Percentiles rank a stretch among this genome's conserved stretches.
Conservation (phyloP, 176 grass and related monocot species). For the Dactylis glomerata region DNA sequence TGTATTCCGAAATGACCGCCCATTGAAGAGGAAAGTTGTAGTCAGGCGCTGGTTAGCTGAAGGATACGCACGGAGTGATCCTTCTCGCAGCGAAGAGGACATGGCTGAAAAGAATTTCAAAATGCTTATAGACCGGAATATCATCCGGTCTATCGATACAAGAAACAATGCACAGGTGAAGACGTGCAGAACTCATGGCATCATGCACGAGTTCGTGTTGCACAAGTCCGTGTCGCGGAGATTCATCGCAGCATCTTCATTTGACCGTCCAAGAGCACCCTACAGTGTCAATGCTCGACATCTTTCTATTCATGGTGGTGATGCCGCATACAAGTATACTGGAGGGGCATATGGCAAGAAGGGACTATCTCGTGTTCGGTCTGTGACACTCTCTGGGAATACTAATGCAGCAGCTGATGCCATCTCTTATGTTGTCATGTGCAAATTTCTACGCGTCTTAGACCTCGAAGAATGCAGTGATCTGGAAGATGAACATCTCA, state of each 20-base stretch:
- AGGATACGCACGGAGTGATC: slow-evolving; percentile 29
- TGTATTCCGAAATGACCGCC: slow-evolving; percentile 6
- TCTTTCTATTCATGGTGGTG: slow-evolving; percentile 17
- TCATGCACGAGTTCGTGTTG: slow-evolving; percentile 33
- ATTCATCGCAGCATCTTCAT: neutral
- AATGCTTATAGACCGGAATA: neutral
- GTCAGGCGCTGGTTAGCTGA: slow-evolving; percentile 33
- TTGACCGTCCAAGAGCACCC: neutral
- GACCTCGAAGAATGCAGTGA: slow-evolving; percentile 23
- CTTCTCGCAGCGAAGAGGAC: neutral
- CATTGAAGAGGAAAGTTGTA: slow-evolving; percentile 26
- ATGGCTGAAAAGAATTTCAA: slow-evolving; percentile 19
- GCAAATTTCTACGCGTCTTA: neutral
- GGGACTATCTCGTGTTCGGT: slow-evolving; percentile 27
- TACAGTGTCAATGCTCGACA: neutral
- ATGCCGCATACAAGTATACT: neutral
- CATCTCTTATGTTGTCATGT: slow-evolving; percentile 9
- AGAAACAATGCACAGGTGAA: slow-evolving; percentile 28
- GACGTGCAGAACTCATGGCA: slow-evolving; percentile 22
- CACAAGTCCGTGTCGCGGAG: slow-evolving; percentile 17
- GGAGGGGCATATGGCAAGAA: neutral
- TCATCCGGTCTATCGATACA: neutral
- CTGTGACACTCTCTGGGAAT: slow-evolving; percentile 21
- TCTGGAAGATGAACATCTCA: neutral
- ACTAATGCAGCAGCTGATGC: neutral